These are phyloP conservation scores for Calonectria hawksworthii DNA, from an alignment of 2,329 filamentous ascomycete genomes.

Conservation along the genomic window DNA sequence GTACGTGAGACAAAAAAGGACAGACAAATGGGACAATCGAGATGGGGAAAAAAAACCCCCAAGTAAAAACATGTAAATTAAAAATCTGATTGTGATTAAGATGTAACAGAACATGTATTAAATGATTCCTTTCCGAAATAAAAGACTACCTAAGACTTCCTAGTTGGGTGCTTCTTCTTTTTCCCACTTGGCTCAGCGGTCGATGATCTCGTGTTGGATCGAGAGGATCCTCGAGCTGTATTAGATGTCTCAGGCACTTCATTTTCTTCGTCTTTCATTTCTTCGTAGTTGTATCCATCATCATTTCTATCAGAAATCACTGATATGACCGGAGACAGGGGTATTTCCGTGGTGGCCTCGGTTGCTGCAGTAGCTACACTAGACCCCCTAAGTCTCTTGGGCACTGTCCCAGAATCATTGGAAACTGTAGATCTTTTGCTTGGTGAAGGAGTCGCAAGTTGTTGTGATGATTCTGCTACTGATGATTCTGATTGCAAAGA, in stretches of 20 bases:
- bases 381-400: slow-evolving; percentile 1
- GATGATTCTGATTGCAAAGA: not conserved
- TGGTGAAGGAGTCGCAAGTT: slow-evolving; percentile 8
- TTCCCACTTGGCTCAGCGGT: slow-evolving; percentile 4
- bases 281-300: not conserved
- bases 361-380: not conserved
- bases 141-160: slow-evolving; percentile 3
- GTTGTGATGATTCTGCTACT: not conserved
- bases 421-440: no score
- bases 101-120: no score
- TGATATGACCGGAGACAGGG: not conserved
- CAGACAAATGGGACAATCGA: no score
- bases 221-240: not conserved
- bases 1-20: no score
- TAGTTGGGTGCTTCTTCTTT: slow-evolving; percentile 15
- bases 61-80: no score
- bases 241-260: not conserved
- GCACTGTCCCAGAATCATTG: no score
- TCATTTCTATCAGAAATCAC: not conserved
- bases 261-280: not conserved
- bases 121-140: no score
- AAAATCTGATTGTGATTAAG: no score
- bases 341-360: not conserved
- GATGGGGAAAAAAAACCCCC: no score
- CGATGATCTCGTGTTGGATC: slow-evolving; percentile 14